Percentiles rank a stretch among this genome's conserved stretches.
Evolutionary conservation across 345 rosid genomes (phyloP).

Genomic region (Pistacia vera): DNA sequence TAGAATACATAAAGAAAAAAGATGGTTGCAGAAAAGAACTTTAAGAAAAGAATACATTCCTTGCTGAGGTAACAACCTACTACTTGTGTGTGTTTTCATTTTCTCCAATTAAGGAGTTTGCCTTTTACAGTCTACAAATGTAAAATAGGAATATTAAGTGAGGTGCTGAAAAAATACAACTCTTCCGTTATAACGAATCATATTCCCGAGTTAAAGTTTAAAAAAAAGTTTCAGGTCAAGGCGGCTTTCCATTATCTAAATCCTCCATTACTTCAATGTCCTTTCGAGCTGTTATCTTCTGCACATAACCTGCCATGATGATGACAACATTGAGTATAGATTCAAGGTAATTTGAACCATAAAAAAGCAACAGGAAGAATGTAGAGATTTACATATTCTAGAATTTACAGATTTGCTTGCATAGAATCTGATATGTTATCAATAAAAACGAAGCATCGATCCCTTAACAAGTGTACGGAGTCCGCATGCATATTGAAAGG

Average conservation of each 20-base stretch:
- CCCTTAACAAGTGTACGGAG: background rate
- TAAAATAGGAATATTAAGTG: constrained; percentile 8
- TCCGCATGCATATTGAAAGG: background rate
- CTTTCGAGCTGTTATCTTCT: constrained; percentile 84
- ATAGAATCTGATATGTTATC: background rate
- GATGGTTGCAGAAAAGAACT: background rate
- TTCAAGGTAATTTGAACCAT: background rate
- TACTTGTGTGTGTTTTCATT: constrained; percentile 16
- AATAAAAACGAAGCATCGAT: background rate
- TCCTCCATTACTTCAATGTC: constrained; percentile 89
- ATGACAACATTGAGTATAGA: background rate
- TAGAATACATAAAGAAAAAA: constrained; percentile 8
- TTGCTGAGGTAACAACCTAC: constrained; percentile 20
- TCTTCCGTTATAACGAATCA: constrained; percentile 11
- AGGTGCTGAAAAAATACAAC: constrained; percentile 20
- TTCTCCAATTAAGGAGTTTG: constrained; percentile 13
- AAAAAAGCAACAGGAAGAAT: background rate
- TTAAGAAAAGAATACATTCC: constrained; percentile 30
- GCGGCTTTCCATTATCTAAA: constrained; percentile 71
- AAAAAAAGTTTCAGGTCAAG: constrained; percentile 32
- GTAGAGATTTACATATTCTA: background rate
- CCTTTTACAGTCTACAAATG: constrained; percentile 8
- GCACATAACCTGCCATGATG: constrained; percentile 77
- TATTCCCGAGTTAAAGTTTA: constrained; percentile 9
- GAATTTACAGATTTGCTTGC: background rate